A percentile compares a stretch with the other conserved stretches of the same genome.
Evolutionary conservation across 2,329 filamentous ascomycete species (phyloP).

Genomic region (Phaeosphaeriaceae sp.): DNA sequence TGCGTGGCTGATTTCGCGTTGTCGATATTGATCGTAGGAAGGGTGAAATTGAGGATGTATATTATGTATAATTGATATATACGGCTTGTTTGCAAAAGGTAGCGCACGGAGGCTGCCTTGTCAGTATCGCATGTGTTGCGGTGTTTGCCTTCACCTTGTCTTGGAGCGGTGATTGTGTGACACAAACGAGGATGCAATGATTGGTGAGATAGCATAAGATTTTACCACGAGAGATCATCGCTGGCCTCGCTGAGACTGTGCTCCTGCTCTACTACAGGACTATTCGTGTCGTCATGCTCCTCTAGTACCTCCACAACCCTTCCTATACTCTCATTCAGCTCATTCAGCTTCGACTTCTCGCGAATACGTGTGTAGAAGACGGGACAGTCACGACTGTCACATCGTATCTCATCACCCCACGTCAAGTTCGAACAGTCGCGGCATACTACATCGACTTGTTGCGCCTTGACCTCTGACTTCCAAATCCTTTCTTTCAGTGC

Average conservation of each 20-base stretch:
- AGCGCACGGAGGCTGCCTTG: too few species aligned
- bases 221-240: neutral
- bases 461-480: conserved; percentile 67
- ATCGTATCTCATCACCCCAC: conserved; percentile 78
- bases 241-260: neutral
- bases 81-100: too few species aligned
- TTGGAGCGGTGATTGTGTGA: too few species aligned
- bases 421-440: conserved; percentile 78
- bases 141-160: too few species aligned
- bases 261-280: neutral
- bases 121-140: too few species aligned
- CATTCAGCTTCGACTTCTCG: conserved; percentile 51
- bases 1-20: too few species aligned
- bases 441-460: conserved; percentile 75
- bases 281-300: conserved; percentile 9
- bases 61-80: too few species aligned
- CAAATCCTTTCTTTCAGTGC: conserved; percentile 68
- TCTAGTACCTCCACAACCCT: conserved; percentile 39
- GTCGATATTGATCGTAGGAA: too few species aligned
- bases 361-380: conserved; percentile 84
- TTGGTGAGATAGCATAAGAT: neutral
- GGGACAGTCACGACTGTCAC: conserved; percentile 90
- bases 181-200: too few species aligned
- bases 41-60: too few species aligned
- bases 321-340: conserved; percentile 30